phyloP scores from a whole-genome alignment of 1,284 basidiomycete species.

The Cutaneotrichosporon mucoides region DNA sequence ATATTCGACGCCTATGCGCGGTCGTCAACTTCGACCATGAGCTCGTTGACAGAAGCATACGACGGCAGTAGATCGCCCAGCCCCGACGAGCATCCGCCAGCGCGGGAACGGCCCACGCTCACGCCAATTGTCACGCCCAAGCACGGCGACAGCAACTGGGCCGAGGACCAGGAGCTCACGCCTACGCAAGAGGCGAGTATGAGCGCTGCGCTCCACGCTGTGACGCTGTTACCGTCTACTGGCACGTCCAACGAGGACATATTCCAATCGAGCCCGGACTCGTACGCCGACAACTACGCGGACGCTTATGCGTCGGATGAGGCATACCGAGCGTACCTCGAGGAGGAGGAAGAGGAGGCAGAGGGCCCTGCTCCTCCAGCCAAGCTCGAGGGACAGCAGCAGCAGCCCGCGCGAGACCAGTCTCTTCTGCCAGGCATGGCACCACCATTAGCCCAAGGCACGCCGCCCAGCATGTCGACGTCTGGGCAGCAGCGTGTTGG shows the following conservation, averaged over 20 bases:
- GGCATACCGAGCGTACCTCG: neutral
- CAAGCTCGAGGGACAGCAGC: neutral
- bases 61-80: conserved; percentile 37
- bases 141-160: conserved; percentile 28
- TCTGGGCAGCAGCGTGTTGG: conserved; percentile 14
- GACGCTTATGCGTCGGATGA: neutral
- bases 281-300: conserved; percentile 1
- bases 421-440: conserved; percentile 35
- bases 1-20: conserved; percentile 77
- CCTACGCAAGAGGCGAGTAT: conserved; percentile 40
- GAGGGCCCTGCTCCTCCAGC: neutral
- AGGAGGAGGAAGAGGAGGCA: neutral
- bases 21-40: conserved; percentile 20
- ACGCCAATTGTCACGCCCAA: conserved; percentile 18
- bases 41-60: conserved; percentile 44
- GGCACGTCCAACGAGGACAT: conserved; percentile 7
- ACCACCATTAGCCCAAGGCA: conserved; percentile 22
- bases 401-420: conserved; percentile 1
- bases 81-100: conserved; percentile 25
- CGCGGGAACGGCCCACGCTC: conserved; percentile 21
- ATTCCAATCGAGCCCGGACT: neutral
- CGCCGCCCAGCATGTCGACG: conserved; percentile 16
- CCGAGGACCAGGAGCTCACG: conserved; percentile 34
- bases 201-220: conserved; percentile 17
- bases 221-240: neutral